These are phyloP conservation scores for Epichloe gansuensis DNA, from an alignment of 2,329 filamentous ascomycete genomes.

Conservation along the genomic window DNA sequence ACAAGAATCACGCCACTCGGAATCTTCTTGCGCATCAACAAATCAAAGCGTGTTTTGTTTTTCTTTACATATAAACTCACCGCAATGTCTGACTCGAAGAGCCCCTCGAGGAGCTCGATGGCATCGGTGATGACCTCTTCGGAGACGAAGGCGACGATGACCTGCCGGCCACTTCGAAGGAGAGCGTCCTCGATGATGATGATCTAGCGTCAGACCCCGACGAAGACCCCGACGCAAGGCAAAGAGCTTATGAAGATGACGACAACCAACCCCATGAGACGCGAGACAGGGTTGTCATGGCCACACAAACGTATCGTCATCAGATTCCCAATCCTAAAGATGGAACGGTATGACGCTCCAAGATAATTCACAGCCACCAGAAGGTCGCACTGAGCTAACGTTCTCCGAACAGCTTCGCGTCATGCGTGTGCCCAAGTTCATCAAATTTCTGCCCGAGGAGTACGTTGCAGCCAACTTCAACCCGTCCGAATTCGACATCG, in stretches of 20 bases:
- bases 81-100: conserved; percentile 46
- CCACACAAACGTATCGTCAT: conserved; percentile 55
- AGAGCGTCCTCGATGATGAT: conserved; percentile 51
- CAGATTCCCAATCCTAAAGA: conserved; percentile 58
- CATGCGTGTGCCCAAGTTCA: conserved; percentile 59
- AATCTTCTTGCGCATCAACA: not conserved
- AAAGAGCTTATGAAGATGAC: conserved; percentile 31
- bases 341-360: conserved; percentile 43
- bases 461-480: conserved; percentile 57
- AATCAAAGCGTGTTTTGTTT: not conserved
- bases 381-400: not conserved
- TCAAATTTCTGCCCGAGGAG: conserved; percentile 55
- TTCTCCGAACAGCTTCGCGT: conserved; percentile 45
- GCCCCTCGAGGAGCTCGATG: conserved; percentile 38
- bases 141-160: conserved; percentile 51
- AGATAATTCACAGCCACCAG: not conserved
- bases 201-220: conserved; percentile 41
- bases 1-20: not conserved
- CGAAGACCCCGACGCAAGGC: conserved; percentile 24
- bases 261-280: conserved; percentile 33
- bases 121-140: conserved; percentile 47
- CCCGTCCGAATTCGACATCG: conserved; percentile 41
- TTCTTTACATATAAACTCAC: not conserved
- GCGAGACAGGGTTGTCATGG: conserved; percentile 46
- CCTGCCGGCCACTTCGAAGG: conserved; percentile 39